Evolutionary conservation across 441 rosid species (phyloP).

Genomic region (Flueggea neowawraea): DNA sequence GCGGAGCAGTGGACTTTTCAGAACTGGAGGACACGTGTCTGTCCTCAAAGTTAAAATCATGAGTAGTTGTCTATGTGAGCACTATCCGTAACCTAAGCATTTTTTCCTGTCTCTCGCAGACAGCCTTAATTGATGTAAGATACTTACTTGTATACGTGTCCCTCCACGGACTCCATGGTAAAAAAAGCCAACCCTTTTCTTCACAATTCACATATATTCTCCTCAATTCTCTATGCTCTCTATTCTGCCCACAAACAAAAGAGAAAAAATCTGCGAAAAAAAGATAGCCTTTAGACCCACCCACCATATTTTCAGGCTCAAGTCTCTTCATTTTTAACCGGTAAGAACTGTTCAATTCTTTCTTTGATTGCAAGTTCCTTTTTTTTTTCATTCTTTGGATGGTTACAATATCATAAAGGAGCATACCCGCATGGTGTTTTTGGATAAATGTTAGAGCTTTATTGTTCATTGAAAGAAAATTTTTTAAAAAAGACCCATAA

Average conservation of each 20-base stretch:
- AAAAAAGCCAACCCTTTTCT: not conserved
- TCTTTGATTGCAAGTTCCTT: not conserved
- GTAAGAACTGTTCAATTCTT: not conserved
- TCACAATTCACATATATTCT: not conserved
- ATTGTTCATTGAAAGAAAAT: not conserved
- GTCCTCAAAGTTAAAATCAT: conserved; percentile 27
- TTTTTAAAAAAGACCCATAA: conserved; percentile 16
- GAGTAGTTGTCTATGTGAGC: conserved; percentile 26
- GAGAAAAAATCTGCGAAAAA: not conserved
- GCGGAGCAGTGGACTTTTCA: conserved; percentile 21
- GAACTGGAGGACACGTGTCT: conserved; percentile 36
- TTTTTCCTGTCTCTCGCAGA: conserved; percentile 9
- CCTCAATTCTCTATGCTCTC: too few relatives aligned
- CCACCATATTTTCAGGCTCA: not conserved
- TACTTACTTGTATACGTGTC: conserved; percentile 40
- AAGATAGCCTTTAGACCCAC: not conserved
- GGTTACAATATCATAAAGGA: not conserved
- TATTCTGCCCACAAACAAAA: conserved; percentile 1
- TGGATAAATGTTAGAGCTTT: not conserved
- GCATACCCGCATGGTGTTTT: not conserved
- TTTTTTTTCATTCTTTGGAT: not conserved
- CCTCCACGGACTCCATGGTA: conserved; percentile 5
- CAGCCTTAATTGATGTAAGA: conserved; percentile 33
- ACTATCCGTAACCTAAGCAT: conserved; percentile 1
- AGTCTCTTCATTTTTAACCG: not conserved